These are phyloP conservation scores for Rhodotorula paludigena DNA, from an alignment of 768 basidiomycete species.

Conservation along the genomic window DNA sequence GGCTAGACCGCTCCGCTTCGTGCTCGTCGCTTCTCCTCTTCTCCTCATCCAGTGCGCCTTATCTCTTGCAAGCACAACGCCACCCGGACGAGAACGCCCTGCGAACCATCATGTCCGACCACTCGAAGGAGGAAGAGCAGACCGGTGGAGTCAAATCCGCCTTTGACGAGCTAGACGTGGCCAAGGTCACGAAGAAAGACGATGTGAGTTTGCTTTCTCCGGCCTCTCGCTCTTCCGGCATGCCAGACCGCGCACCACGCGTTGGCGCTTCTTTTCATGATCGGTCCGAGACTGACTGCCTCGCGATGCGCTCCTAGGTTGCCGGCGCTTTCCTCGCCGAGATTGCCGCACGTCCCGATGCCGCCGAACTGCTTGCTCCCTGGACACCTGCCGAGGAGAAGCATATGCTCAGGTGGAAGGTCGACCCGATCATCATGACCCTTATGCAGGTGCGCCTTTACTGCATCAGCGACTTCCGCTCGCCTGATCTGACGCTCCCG, in stretches of 20 bases:
- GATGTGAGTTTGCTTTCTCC: neutral
- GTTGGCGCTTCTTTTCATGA: no score
- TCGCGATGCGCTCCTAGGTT: slow-evolving; percentile 15
- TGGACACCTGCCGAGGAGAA: slow-evolving; percentile 36
- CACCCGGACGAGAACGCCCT: no score
- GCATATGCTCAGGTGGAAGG: slow-evolving; percentile 34
- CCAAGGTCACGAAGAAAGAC: neutral
- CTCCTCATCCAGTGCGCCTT: neutral
- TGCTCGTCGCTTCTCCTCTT: neutral
- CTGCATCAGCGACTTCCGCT: neutral
- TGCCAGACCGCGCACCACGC: neutral
- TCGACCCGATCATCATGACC: slow-evolving; percentile 41
- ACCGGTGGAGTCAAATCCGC: no score
- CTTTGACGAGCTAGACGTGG: neutral
- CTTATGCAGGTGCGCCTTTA: slow-evolving; percentile 25
- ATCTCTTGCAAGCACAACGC: neutral
- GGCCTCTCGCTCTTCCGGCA: neutral
- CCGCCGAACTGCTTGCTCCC: slow-evolving; percentile 30
- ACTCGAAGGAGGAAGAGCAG: slow-evolving; percentile 2
- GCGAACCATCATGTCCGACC: neutral
- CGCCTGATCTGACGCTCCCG: neutral
- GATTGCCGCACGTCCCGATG: slow-evolving; percentile 35
- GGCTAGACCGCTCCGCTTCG: no score
- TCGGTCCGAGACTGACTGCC: neutral
- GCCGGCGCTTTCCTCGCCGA: slow-evolving; percentile 34